Base-by-base conservation (phyloP, 768 basidiomycete species). In the Astraeus odoratus region DNA sequence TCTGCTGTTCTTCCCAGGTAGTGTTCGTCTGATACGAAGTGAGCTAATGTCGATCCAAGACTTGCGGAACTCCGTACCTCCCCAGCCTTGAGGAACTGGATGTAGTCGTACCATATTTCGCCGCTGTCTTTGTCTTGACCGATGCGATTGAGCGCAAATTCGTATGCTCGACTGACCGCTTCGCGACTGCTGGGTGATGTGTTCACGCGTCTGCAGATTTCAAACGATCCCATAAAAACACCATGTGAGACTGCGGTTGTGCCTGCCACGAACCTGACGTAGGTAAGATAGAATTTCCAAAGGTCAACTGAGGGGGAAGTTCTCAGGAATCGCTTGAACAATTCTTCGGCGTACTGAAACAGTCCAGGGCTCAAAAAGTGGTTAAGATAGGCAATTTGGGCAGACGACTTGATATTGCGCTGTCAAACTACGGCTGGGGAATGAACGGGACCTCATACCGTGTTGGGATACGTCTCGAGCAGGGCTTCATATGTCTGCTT, bases 1-100 rank as follows among this genome's bases (percentile, higher is more conserved):
- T 91, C 59, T 95, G 90, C 56, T 93, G 89, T 52, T 86, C 83
- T 61, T 98, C 95, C 93, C 94, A 97, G 16, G 91, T 90, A 20
- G 84, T 87, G 10, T 76, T 77, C 0, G 85, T 73, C 80, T 79
- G 54, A 13, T 33, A 39, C 43, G 9, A 38, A 20, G 25, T 51
- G 27, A 59, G 45, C 37, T 30, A 31, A 29, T 26, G 24, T 43
- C 29, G 8, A 3, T 15, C 10, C 22, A n/a, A n/a, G n/a, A n/a
- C 49, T 18, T 37, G 40, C 10, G 15, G 12, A 24, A 33, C 16
- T 26, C 59, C 81, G 57, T 54, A 87, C 89, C 69, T 86, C 86
- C 33, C 80, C 84, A 13, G 80, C 75, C 51, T 78, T 81, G 41
- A 99, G 64, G 61, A 96, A 97, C 48, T 85, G 79, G 58, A 98